Conservation (phyloP, 2,329 filamentous ascomycete species). For the Aspergillus eucalypticola region DNA sequence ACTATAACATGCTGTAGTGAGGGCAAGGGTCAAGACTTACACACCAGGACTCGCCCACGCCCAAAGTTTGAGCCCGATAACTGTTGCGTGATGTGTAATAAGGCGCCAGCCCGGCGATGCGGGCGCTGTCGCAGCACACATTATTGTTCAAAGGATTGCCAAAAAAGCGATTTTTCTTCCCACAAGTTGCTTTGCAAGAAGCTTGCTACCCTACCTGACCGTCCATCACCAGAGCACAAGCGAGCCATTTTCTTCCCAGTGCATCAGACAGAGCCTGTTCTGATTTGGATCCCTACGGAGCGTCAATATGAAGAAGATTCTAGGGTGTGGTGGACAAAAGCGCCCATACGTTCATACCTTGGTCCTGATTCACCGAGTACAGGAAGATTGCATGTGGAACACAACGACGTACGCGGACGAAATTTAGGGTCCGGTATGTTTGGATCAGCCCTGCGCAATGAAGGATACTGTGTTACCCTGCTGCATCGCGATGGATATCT, state of each 20-base stretch:
- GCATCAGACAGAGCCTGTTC: not conserved
- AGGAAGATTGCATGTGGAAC: not conserved
- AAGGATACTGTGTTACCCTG: not conserved
- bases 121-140: not conserved
- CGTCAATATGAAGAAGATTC: not conserved
- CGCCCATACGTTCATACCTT: not conserved
- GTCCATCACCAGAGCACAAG: constrained; percentile 12
- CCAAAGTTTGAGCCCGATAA: not conserved
- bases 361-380: not conserved
- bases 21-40: too few relatives aligned
- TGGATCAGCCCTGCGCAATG: not conserved
- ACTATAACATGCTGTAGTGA: too few relatives aligned
- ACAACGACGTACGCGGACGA: not conserved
- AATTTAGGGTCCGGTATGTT: not conserved
- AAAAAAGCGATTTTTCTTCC: constrained; percentile 1
- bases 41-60: too few relatives aligned
- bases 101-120: not conserved
- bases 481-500: not conserved
- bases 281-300: constrained; percentile 4
- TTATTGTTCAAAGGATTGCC: not conserved
- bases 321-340: not conserved
- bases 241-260: constrained; percentile 14
- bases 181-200: constrained; percentile 16
- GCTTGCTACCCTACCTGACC: not conserved
- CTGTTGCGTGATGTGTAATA: constrained; percentile 3